Evolutionary conservation across 805 yeast species (phyloP).

Genomic region (Citeromyces matritensis): DNA sequence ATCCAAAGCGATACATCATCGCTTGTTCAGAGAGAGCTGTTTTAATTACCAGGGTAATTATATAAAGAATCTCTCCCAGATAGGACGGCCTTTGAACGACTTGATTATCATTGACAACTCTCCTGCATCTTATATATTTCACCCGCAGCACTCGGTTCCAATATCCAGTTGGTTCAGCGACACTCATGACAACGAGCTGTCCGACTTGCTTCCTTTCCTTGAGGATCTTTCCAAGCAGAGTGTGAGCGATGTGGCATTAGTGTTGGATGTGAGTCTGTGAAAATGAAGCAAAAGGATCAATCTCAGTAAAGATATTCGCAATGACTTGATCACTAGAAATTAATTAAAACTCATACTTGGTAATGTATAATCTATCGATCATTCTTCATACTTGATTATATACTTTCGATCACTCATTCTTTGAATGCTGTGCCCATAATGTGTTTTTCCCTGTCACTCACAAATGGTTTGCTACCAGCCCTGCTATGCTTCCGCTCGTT

Average conservation of each 20-base stretch:
- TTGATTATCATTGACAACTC: slow-evolving; percentile 90
- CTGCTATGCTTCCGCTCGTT: slow-evolving; percentile 73
- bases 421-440: slow-evolving; percentile 69
- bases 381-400: no score
- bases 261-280: slow-evolving; percentile 58
- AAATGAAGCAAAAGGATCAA: no score
- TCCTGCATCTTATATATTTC: slow-evolving; percentile 95
- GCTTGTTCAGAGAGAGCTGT: slow-evolving; percentile 90
- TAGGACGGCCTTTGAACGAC: slow-evolving; percentile 83
- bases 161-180: slow-evolving; percentile 97
- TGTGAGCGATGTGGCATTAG: slow-evolving; percentile 77
- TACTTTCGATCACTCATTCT: no score
- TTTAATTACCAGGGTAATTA: slow-evolving; percentile 88
- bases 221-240: slow-evolving; percentile 62
- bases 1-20: slow-evolving; percentile 67
- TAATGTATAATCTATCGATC: no score
- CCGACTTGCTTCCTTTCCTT: slow-evolving; percentile 81
- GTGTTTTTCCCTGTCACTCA: slow-evolving; percentile 74
- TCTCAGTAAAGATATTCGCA: no score
- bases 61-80: slow-evolving; percentile 83
- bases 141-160: slow-evolving; percentile 96
- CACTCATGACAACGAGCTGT: slow-evolving; percentile 88
- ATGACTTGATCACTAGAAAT: no score
- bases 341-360: no score
- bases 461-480: slow-evolving; percentile 38